A percentile compares a stretch with the other conserved stretches of the same genome.
Evolutionary conservation across 106 monocot genomes (phyloP).

Genomic region (Dendrobium catenatum): DNA sequence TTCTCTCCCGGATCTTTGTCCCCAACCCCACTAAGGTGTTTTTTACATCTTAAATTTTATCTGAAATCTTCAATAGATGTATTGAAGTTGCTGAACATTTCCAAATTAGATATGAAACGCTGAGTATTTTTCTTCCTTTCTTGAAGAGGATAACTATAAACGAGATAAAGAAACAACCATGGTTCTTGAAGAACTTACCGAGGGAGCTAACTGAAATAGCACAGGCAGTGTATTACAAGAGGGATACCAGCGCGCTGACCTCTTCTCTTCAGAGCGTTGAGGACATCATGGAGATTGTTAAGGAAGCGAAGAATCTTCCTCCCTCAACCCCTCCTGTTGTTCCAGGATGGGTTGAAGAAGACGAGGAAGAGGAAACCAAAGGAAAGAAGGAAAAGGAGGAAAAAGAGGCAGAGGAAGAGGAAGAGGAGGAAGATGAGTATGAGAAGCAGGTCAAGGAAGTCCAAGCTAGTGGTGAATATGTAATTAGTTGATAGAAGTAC

Average conservation of each 20-base stretch:
- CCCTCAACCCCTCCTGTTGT: constrained; percentile 10
- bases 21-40: constrained; percentile 52
- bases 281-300: constrained; percentile 60
- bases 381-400: constrained; percentile 1
- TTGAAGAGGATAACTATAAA: constrained; percentile 41
- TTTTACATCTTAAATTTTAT: no score
- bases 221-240: constrained; percentile 51
- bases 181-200: constrained; percentile 56
- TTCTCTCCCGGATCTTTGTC: constrained; percentile 68
- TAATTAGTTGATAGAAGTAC: constrained; percentile 16
- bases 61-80: no score
- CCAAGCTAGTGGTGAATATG: constrained; percentile 42
- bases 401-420: constrained; percentile 16
- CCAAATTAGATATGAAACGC: no score
- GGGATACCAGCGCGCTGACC: constrained; percentile 21
- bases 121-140: background rate
- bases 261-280: constrained; percentile 39
- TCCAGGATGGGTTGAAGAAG: constrained; percentile 37
- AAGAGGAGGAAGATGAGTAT: constrained; percentile 38
- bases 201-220: constrained; percentile 35
- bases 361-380: constrained; percentile 48
- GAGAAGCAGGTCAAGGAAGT: constrained; percentile 10
- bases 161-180: constrained; percentile 45
- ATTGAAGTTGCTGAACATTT: no score
- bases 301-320: constrained; percentile 35